Percentiles rank a stretch among this genome's conserved stretches.
phyloP scores from a whole-genome alignment of 2,329 filamentous ascomycete genomes.

The Pseudogymnoascus sp. region DNA sequence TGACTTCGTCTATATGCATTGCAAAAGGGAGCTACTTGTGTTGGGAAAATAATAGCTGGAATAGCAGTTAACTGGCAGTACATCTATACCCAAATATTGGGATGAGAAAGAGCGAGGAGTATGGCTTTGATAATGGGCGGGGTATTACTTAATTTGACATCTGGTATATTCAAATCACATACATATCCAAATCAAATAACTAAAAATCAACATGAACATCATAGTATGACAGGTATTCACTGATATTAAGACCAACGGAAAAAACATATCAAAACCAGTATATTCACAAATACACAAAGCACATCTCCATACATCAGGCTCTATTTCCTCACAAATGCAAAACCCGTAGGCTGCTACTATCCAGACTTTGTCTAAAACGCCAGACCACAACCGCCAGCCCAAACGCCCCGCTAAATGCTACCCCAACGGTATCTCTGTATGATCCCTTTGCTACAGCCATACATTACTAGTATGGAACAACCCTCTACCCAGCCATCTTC shows the following conservation, averaged over 20 bases:
- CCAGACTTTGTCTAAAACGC: slow-evolving; percentile 8
- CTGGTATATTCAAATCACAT: not conserved
- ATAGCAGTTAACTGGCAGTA: not conserved
- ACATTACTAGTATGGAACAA: not conserved
- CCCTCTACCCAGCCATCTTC: not conserved
- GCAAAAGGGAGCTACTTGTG: not conserved
- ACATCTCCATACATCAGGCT: not conserved
- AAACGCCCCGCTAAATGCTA: slow-evolving; percentile 8
- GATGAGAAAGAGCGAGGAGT: not conserved
- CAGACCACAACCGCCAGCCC: slow-evolving; percentile 7
- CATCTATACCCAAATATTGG: not conserved
- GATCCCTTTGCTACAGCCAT: not conserved
- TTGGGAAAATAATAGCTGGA: not conserved
- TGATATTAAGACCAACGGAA: no score
- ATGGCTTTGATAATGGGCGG: not conserved
- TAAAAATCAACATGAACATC: not conserved
- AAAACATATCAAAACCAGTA: not conserved
- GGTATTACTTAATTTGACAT: not conserved
- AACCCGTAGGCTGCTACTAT: slow-evolving; percentile 9
- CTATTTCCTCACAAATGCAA: slow-evolving; percentile 3
- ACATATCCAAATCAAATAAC: not conserved
- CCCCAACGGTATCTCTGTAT: not conserved
- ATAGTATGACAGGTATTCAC: not conserved
- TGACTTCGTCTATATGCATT: not conserved
- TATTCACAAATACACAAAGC: not conserved